Percentiles rank a stretch among this genome's conserved stretches.
phyloP scores from a whole-genome alignment of 257 asterid species.

The Orobanche coerulescens region DNA sequence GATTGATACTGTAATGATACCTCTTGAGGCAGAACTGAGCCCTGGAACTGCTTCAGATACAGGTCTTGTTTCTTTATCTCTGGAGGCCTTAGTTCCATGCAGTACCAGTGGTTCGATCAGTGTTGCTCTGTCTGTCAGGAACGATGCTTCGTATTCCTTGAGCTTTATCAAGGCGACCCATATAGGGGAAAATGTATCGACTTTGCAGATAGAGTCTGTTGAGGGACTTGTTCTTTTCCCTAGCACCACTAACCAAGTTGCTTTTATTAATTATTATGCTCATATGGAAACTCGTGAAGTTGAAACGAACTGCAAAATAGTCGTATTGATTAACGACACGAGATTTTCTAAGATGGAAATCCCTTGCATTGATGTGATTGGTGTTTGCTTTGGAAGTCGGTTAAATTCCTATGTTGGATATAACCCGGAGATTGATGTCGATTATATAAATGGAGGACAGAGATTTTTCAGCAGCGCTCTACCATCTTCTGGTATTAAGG shows the following conservation, averaged over 20 bases:
- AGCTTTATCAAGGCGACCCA: constrained; percentile 31
- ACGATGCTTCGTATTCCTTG: constrained; percentile 35
- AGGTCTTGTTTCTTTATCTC: constrained; percentile 12
- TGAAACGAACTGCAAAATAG: constrained; percentile 37
- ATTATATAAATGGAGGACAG: constrained; percentile 19
- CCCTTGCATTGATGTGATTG: constrained; percentile 42
- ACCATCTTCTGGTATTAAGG: constrained; percentile 26
- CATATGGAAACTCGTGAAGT: constrained; percentile 23
- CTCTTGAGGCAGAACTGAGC: constrained; percentile 51
- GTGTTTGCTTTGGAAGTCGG: constrained; percentile 31
- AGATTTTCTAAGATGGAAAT: constrained; percentile 38
- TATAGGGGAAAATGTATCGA: constrained; percentile 29
- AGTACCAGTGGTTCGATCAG: constrained; percentile 27
- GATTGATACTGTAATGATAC: constrained; percentile 44
- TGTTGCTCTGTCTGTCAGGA: constrained; percentile 39
- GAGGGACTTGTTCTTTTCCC: constrained; percentile 68
- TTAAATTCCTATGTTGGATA: constrained; percentile 34
- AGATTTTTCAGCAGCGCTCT: constrained; percentile 24
- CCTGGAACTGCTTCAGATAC: constrained; percentile 20
- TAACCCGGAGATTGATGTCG: constrained; percentile 23
- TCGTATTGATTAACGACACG: constrained; percentile 43
- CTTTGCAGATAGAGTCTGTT: constrained; percentile 36
- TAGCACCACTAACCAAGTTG: constrained; percentile 44
- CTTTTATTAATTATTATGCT: constrained; percentile 34
- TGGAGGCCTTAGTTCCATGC: constrained; percentile 36